Evolutionary conservation across 2,329 filamentous ascomycete genomes (phyloP).

Genomic region (Juglanconis oblonga): DNA sequence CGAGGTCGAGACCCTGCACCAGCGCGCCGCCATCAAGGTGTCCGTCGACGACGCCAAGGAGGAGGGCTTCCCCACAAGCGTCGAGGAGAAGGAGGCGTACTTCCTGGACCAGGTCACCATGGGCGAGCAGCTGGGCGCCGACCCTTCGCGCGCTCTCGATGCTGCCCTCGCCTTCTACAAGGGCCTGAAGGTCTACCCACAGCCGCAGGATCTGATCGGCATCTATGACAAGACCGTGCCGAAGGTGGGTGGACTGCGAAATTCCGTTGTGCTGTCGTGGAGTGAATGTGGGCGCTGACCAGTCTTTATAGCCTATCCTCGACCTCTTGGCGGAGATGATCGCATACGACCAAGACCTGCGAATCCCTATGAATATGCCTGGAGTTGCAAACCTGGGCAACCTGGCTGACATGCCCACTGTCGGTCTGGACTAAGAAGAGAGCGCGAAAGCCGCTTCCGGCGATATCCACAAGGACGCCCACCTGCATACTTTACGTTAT

Average conservation of each 20-base stretch:
- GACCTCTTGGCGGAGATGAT: slow-evolving; percentile 99
- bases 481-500: neutral
- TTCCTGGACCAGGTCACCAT: slow-evolving; percentile 94
- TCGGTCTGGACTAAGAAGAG: slow-evolving; percentile 50
- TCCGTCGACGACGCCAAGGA: slow-evolving; percentile 80
- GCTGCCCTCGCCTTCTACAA: slow-evolving; percentile 96
- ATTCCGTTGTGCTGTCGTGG: neutral
- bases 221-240: slow-evolving; percentile 99
- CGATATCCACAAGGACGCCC: neutral
- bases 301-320: slow-evolving; percentile 68
- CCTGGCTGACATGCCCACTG: slow-evolving; percentile 47
- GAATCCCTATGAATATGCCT: slow-evolving; percentile 44
- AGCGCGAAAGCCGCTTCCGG: neutral
- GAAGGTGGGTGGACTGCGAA: slow-evolving; percentile 57
- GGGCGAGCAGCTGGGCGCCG: slow-evolving; percentile 78
- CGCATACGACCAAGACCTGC: slow-evolving; percentile 75
- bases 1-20: slow-evolving; percentile 60
- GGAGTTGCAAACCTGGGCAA: slow-evolving; percentile 27
- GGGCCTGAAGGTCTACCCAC: slow-evolving; percentile 96
- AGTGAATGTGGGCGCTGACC: neutral
- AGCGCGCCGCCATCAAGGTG: slow-evolving; percentile 70
- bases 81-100: slow-evolving; percentile 91
- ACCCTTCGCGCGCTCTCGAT: slow-evolving; percentile 72
- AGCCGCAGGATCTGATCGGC: slow-evolving; percentile 84
- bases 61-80: slow-evolving; percentile 85